Evolutionary conservation across 805 yeast genomes (phyloP), one percentile per base, ranked within the genome.

Genomic region (Hanseniaspora taiwanica): DNA sequence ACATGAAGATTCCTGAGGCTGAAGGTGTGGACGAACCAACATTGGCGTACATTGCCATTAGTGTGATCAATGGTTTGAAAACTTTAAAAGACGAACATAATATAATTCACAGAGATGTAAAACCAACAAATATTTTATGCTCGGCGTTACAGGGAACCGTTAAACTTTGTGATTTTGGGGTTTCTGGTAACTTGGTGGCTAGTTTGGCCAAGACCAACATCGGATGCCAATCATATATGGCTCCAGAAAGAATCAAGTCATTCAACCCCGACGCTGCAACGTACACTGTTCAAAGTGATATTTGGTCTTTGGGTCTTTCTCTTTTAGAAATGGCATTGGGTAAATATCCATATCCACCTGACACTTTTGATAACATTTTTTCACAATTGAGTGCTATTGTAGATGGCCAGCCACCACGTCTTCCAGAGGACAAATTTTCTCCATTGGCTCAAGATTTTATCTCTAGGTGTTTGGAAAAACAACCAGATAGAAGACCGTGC

Each of bases 181-280:
- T 89, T 18, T 75, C 86, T 40, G 97, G 97, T 16, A 89, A 89
- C 54, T 65, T 89, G 45, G 97, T 91, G 18, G 95, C 96, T 2
- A 84, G 95, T 0, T 68, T 89, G 51, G 97, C 97, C 13, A 78
- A 85, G 52, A 89, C 98, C 0, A 89, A 91, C 51, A 85, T 89
- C 48, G 98, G 98, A 4, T 89, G 98, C 61, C 98, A 91, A 62
- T 81, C 94, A 1, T 89, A 89, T 60, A 91, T 91, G 97, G 97
- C 97, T 1, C 98, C 98, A 1, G 98, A 89, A 57, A 72, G 98
- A 54, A 91, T 91, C 50, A 77, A 78, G 53, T 74, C 82, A 0
- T 52, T 71, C 45, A 76, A 65, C 46, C 89, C 86, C 1, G 86
- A 81, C 53, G 87, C 76, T 48, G 68, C 74, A 7, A 75, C 91